Percentiles rank a stretch among this genome's conserved stretches.
Conservation (phyloP, 371 early-diverging fungal species). For the Rhizopus sp. region DNA sequence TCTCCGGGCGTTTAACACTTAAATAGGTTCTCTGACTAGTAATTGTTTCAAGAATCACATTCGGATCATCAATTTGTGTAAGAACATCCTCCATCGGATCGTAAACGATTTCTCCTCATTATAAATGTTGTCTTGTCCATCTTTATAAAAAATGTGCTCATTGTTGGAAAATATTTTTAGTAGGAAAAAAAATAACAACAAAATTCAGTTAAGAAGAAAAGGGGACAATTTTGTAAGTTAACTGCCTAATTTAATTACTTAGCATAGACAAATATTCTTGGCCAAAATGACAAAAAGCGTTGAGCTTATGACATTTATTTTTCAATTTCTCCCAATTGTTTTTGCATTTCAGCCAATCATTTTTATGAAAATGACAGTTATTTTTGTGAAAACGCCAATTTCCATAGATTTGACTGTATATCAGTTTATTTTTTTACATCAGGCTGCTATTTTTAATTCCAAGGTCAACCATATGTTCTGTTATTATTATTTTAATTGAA, state of each 20-base stretch:
- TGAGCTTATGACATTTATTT: constrained; percentile 10
- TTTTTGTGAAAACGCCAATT: constrained; percentile 5
- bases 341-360: constrained; percentile 2
- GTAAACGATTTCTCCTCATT: constrained; percentile 21
- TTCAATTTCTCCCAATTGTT: background rate
- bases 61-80: constrained; percentile 21
- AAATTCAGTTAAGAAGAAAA: constrained; percentile 11
- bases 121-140: constrained; percentile 22
- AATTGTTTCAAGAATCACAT: constrained; percentile 18
- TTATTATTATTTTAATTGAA: too few species aligned
- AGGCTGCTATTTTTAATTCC: too few species aligned
- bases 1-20: constrained; percentile 20
- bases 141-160: constrained; percentile 11
- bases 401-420: constrained; percentile 2
- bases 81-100: constrained; percentile 20
- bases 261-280: constrained; percentile 17
- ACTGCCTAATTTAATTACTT: constrained; percentile 7
- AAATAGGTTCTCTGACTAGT: constrained; percentile 18
- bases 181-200: constrained; percentile 10
- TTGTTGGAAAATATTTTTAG: constrained; percentile 14
- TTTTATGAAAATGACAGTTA: constrained; percentile 3
- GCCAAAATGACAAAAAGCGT: constrained; percentile 16
- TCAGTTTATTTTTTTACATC: background rate
- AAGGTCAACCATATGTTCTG: too few species aligned
- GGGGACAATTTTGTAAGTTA: constrained; percentile 9